phyloP scores from a whole-genome alignment of 768 basidiomycete species.

The Phylloporus sp. region DNA sequence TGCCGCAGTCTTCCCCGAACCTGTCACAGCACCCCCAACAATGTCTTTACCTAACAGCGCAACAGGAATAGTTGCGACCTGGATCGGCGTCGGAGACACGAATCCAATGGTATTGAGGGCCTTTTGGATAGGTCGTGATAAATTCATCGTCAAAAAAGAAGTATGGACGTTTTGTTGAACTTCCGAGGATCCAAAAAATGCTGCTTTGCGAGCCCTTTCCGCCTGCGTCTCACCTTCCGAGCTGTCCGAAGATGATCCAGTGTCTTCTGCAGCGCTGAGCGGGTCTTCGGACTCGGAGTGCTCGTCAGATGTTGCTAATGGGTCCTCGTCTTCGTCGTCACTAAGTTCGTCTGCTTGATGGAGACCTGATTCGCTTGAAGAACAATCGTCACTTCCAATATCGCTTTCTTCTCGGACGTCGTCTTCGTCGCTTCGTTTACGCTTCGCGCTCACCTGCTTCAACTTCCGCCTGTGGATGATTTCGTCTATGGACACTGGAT shows the following conservation, averaged over 20 bases:
- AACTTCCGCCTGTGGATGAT: constrained; percentile 75
- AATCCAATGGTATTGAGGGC: constrained; percentile 82
- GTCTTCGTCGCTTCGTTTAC: constrained; percentile 46
- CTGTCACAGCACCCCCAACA: constrained; percentile 93
- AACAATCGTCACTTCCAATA: constrained; percentile 19
- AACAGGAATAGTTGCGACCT: constrained; percentile 88
- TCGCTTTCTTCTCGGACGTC: constrained; percentile 37
- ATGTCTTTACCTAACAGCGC: constrained; percentile 94
- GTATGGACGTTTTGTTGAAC: constrained; percentile 49
- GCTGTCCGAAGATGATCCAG: constrained; percentile 50
- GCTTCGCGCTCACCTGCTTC: constrained; percentile 43
- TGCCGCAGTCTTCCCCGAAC: constrained; percentile 97
- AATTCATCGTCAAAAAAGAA: constrained; percentile 90
- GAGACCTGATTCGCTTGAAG: constrained; percentile 1
- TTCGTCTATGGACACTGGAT: constrained; percentile 85
- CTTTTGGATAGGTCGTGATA: constrained; percentile 91
- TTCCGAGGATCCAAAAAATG: constrained; percentile 80
- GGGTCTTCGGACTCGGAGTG: constrained; percentile 28
- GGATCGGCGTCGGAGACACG: constrained; percentile 88
- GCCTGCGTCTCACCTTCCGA: constrained; percentile 57
- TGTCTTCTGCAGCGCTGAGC: constrained; percentile 31
- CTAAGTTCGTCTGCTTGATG: constrained; percentile 28
- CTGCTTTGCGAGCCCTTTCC: constrained; percentile 69
- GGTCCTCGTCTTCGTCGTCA: constrained; percentile 31
- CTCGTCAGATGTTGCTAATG: constrained; percentile 31